Conservation (phyloP, 768 basidiomycete species). For the Termitomyces sp. region DNA sequence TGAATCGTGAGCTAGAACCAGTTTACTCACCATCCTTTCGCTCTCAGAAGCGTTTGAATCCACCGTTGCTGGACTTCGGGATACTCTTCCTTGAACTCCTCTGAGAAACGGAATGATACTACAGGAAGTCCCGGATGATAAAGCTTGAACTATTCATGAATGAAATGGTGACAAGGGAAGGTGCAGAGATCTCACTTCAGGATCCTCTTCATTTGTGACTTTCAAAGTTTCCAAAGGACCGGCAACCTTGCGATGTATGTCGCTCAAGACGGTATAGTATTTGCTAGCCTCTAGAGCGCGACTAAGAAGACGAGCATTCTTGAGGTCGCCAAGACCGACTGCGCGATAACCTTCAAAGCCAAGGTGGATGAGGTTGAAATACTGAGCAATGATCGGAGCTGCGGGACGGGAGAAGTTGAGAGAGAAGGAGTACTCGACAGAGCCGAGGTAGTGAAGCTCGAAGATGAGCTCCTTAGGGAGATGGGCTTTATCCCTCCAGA, state of each 20-base stretch:
- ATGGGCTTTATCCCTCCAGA: slow-evolving; percentile 61
- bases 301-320: slow-evolving; percentile 61
- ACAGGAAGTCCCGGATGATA: slow-evolving; percentile 64
- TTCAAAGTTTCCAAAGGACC: slow-evolving; percentile 7
- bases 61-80: slow-evolving; percentile 59
- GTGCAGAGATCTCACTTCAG: slow-evolving; percentile 43
- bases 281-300: slow-evolving; percentile 56
- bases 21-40: slow-evolving; percentile 50
- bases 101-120: slow-evolving; percentile 61
- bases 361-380: slow-evolving; percentile 61
- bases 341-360: slow-evolving; percentile 54
- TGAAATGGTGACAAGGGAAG: not conserved
- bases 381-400: slow-evolving; percentile 59
- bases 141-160: slow-evolving; percentile 23
- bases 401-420: slow-evolving; percentile 62
- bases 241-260: slow-evolving; percentile 43
- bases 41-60: slow-evolving; percentile 48
- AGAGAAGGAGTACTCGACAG: slow-evolving; percentile 73
- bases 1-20: slow-evolving; percentile 12
- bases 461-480: slow-evolving; percentile 73
- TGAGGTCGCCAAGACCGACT: slow-evolving; percentile 45
- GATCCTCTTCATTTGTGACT: slow-evolving; percentile 44
- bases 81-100: slow-evolving; percentile 49
- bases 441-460: slow-evolving; percentile 56
- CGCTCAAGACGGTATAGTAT: slow-evolving; percentile 50